These are phyloP conservation scores for Obba rivulosa DNA, from an alignment of 768 basidiomycete genomes.

Conservation along the genomic window DNA sequence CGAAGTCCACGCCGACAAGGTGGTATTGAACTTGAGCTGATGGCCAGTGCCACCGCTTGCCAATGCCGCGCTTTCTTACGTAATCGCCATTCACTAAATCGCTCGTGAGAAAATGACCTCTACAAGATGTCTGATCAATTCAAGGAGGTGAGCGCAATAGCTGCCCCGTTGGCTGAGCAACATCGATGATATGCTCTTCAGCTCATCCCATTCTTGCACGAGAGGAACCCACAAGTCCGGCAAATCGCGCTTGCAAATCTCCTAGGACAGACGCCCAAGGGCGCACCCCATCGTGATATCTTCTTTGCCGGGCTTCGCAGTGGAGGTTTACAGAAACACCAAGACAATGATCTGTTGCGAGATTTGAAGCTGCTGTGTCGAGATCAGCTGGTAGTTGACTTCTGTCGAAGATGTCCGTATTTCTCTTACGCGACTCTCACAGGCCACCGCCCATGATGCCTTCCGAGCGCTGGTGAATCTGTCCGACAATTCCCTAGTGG, in stretches of 20 bases:
- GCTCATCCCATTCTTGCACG: conserved; percentile 81
- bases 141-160: conserved; percentile 28
- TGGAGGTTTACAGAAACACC: conserved; percentile 50
- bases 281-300: conserved; percentile 64
- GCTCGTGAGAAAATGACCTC: not conserved
- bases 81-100: not conserved
- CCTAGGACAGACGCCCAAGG: conserved; percentile 70
- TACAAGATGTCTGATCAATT: conserved; percentile 28
- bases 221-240: conserved; percentile 82
- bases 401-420: conserved; percentile 4
- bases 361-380: conserved; percentile 85
- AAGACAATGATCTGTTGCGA: conserved; percentile 64
- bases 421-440: not conserved
- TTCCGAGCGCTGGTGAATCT: conserved; percentile 92
- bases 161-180: not conserved
- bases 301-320: conserved; percentile 62
- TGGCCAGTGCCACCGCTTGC: not conserved
- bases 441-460: conserved; percentile 93
- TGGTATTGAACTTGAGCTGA: not conserved
- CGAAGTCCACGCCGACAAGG: not conserved
- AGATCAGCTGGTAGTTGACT: conserved; percentile 69
- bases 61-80: not conserved
- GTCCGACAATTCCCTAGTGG: conserved; percentile 73
- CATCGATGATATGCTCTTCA: conserved; percentile 25
- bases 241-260: conserved; percentile 84